Base-by-base conservation (phyloP, 2,329 filamentous ascomycete species). In the Trichoderma sp. region DNA sequence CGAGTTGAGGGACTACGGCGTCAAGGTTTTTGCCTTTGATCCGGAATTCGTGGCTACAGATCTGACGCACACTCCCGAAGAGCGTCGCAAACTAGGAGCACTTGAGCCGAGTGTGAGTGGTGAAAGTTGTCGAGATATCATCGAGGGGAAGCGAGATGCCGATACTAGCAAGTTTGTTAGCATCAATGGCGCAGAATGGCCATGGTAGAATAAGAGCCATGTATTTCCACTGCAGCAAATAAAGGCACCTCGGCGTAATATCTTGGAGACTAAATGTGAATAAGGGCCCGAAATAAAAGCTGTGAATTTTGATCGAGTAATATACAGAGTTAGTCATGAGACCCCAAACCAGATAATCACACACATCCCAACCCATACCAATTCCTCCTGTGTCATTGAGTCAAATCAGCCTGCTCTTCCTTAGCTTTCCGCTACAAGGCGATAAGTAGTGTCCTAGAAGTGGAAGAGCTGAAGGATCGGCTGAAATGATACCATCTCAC, bases 31-130 rank as follows among this genome's bases (percentile, higher is more conserved):
- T 42, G 70, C 76, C 2, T 78, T 76, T 25, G 76, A 76, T 32
- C 78, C 78, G 4, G 78, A 77, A 1, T 78, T 70, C 27, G 76
- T 75, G 19, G 72, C 78, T 4, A 76, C 74, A 1, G 76, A 77
- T 45, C 70, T 80, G 5, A 73, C 75, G 0, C 76, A 76, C 10
- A 42, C 59, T 2, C 59, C 59, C 1, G 72, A 73, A 27, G 68
- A 70, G 5, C 59, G 59, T 10, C 59, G 59, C 4, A 64, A 64
- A 25, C 29, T 22, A 32, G 59, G 67, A 25, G 67, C 58, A 5
- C 37, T 50, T 12, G 39, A 68, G 32, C 67, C 67, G 39, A 50
- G 52, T 17, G 52, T 67, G 12, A 68, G 67, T 35, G 67, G 53
- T 5, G 50, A 67, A 59, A 45, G 35, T 34, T 68, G 67, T 8